Conservation (phyloP, 345 rosid species). For the Xanthoceras sorbifolium region DNA sequence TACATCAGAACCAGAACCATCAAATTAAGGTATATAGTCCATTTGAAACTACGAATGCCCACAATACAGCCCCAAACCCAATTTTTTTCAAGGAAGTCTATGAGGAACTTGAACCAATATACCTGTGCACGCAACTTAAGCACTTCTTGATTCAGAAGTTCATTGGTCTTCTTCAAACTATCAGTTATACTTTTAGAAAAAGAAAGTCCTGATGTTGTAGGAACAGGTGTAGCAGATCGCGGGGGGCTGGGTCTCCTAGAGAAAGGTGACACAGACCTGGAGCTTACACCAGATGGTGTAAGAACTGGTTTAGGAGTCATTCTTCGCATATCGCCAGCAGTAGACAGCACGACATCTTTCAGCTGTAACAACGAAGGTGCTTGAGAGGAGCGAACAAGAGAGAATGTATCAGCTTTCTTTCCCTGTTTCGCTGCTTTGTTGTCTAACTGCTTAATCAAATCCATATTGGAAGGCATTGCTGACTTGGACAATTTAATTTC, state of each 20-base stretch:
- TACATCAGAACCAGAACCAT: slow-evolving; percentile 35
- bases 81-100: neutral
- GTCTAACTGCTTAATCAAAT: slow-evolving; percentile 91
- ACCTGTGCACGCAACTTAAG: slow-evolving; percentile 90
- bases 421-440: slow-evolving; percentile 93
- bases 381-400: slow-evolving; percentile 73
- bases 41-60: neutral
- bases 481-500: slow-evolving; percentile 79
- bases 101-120: slow-evolving; percentile 26
- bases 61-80: slow-evolving; percentile 1
- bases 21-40: slow-evolving; percentile 6
- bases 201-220: slow-evolving; percentile 74
- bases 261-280: slow-evolving; percentile 96
- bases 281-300: slow-evolving; percentile 77
- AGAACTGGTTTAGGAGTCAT: slow-evolving; percentile 67
- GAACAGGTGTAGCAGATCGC: slow-evolving; percentile 92
- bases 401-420: slow-evolving; percentile 69
- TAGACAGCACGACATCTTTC: slow-evolving; percentile 71
- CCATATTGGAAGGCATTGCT: slow-evolving; percentile 68
- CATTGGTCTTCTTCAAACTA: slow-evolving; percentile 94
- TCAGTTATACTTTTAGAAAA: slow-evolving; percentile 77
- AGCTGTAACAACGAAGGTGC: slow-evolving; percentile 80
- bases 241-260: slow-evolving; percentile 95
- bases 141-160: slow-evolving; percentile 88
- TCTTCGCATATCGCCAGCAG: slow-evolving; percentile 63